Percentiles rank a stretch among this genome's conserved stretches.
Conservation (phyloP, 805 yeast species). For the Starmerella powellii region DNA sequence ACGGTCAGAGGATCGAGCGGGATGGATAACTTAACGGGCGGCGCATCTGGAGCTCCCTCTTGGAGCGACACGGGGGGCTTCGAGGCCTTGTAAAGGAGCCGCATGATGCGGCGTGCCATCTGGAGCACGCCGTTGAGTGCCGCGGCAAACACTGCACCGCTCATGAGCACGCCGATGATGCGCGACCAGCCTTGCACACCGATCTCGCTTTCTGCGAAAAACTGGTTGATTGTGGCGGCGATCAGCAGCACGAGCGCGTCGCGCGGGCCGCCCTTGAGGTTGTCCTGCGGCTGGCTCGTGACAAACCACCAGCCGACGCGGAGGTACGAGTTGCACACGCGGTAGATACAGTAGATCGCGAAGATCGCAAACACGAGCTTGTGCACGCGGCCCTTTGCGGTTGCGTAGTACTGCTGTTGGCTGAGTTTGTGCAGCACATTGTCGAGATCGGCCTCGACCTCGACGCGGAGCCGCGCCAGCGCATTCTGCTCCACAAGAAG, state of each 20-base stretch:
- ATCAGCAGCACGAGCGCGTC: slow-evolving; percentile 22
- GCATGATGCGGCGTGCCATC: slow-evolving; percentile 15
- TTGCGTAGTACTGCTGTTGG: slow-evolving; percentile 23
- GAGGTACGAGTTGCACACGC: slow-evolving; percentile 28
- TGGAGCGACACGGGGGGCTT: neutral
- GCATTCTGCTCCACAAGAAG: slow-evolving; percentile 28
- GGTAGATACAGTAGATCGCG: slow-evolving; percentile 33
- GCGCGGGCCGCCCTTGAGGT: slow-evolving; percentile 18
- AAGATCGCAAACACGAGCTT: slow-evolving; percentile 26
- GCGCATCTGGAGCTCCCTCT: neutral
- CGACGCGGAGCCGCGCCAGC: slow-evolving; percentile 26
- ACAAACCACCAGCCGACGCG: slow-evolving; percentile 24
- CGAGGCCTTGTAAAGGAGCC: slow-evolving; percentile 9
- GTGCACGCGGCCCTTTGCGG: slow-evolving; percentile 27
- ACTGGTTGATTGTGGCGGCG: slow-evolving; percentile 15
- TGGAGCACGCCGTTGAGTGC: slow-evolving; percentile 30
- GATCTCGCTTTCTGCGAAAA: slow-evolving; percentile 11
- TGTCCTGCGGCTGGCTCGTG: slow-evolving; percentile 5
- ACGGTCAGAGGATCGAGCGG: slow-evolving; percentile 25
- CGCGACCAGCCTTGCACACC: slow-evolving; percentile 30
- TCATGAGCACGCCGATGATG: slow-evolving; percentile 32
- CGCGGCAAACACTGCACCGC: slow-evolving; percentile 31
- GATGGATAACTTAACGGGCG: neutral
- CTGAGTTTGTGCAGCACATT: slow-evolving; percentile 21
- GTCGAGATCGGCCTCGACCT: slow-evolving; percentile 28